Evolutionary conservation across 2,329 filamentous ascomycete species (phyloP).

Genomic region (Fusarium verrucosum): DNA sequence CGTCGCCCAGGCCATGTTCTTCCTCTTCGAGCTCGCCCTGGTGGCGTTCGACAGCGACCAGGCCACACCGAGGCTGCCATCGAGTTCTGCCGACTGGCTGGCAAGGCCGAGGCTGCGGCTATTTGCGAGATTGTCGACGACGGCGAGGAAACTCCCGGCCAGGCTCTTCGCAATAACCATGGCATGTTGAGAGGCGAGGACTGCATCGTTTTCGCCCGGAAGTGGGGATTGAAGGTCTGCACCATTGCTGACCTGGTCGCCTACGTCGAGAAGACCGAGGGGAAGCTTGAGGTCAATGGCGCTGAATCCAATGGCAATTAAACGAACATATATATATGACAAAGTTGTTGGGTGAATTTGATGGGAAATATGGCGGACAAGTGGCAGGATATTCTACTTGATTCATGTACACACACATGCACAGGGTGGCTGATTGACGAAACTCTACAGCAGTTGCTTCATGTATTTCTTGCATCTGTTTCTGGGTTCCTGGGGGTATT

Average conservation of each 20-base stretch:
- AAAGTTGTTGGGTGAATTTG: neutral
- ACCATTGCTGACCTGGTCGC: conserved; percentile 91
- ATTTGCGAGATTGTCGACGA: conserved; percentile 95
- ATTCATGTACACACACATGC: conserved; percentile 5
- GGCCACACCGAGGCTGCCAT: conserved; percentile 96
- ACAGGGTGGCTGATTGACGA: conserved; percentile 16
- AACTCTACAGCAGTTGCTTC: conserved; percentile 17
- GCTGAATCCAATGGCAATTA: conserved; percentile 30
- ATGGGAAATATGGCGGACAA: neutral
- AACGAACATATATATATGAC: neutral
- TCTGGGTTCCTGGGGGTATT: conserved; percentile 34
- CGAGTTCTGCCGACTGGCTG: conserved; percentile 87
- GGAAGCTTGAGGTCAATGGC: conserved; percentile 59
- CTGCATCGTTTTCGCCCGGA: conserved; percentile 86
- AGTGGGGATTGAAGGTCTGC: conserved; percentile 90
- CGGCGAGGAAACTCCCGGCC: conserved; percentile 75
- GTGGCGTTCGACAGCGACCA: conserved; percentile 79
- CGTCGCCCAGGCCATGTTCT: conserved; percentile 90
- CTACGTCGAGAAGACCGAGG: conserved; percentile 81
- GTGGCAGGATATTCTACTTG: neutral
- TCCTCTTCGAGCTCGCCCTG: conserved; percentile 79
- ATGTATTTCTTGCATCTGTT: conserved; percentile 36
- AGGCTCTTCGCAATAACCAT: conserved; percentile 70
- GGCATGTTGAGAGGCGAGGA: conserved; percentile 93
- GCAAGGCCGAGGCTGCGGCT: conserved; percentile 78